phyloP scores from a whole-genome alignment of 2,329 filamentous ascomycete species.

The Beauveria pseudobassiana region DNA sequence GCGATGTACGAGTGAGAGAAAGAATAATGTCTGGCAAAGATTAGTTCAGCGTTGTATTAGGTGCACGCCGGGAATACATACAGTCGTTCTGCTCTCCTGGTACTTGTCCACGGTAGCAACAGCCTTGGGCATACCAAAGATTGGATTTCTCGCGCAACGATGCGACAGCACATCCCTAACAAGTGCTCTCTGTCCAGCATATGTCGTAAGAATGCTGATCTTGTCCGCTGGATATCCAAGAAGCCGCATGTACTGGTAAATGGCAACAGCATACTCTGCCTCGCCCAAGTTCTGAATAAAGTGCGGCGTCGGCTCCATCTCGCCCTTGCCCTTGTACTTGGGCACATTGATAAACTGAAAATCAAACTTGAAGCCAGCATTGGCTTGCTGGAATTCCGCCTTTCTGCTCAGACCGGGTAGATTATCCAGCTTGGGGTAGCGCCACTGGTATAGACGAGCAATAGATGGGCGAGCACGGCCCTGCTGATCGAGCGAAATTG shows the following conservation, averaged over 20 bases:
- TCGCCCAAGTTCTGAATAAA: conserved; percentile 96
- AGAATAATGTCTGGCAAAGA: conserved; percentile 70
- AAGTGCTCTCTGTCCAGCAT: conserved; percentile 83
- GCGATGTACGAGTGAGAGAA: conserved; percentile 80
- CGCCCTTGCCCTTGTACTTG: conserved; percentile 85
- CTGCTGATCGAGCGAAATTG: conserved; percentile 85
- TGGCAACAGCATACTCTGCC: conserved; percentile 90
- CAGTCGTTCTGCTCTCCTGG: conserved; percentile 98
- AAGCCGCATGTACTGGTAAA: conserved; percentile 96
- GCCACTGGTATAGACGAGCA: conserved; percentile 86
- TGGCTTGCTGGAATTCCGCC: conserved; percentile 70
- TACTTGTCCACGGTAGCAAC: conserved; percentile 98
- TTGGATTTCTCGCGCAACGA: conserved; percentile 70
- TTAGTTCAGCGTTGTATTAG: conserved; percentile 15
- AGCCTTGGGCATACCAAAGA: conserved; percentile 84
- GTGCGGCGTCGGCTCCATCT: conserved; percentile 83
- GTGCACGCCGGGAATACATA: conserved; percentile 40
- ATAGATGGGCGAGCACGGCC: conserved; percentile 83
- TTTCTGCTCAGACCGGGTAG: conserved; percentile 64
- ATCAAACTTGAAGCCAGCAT: conserved; percentile 87
- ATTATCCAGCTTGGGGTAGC: conserved; percentile 74
- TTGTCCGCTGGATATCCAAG: conserved; percentile 79
- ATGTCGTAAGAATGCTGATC: conserved; percentile 88
- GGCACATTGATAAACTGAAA: conserved; percentile 96
- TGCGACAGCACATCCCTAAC: conserved; percentile 80